Evolutionary conservation across 2,329 filamentous ascomycete species (phyloP), one percentile per base, ranked within the genome.

Genomic region (Ilyonectria mors-panacis): DNA sequence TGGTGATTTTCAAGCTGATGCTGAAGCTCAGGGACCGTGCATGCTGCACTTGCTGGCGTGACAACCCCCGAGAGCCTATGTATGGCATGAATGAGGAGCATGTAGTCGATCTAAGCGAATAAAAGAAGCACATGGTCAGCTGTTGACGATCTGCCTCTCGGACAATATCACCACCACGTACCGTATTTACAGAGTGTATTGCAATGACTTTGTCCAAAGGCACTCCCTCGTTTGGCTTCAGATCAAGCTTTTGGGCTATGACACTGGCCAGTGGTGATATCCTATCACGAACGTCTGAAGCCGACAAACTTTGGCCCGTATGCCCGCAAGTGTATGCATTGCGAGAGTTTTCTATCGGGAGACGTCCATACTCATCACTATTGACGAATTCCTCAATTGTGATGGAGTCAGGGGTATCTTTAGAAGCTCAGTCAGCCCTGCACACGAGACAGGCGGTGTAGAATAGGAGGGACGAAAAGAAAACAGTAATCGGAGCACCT

Each of bases 261-360:
- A 88, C 91, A 55, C 91, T 87, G 17, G 93, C 87, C 9, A 44
- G 13, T 6, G n/a, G 39, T 19, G 39, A 44, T 17, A 96, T 85
- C 56, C 83, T 84, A 44, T 94, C 91, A 5, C 92, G 87, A 6
- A 94, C 86, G 69, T 95, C 88, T 26, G 84, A 72, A 7, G 87
- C 84, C 1, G 88, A 88, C 78, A 91, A 92, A 2, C 89, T 87
- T 77, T 86, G 88, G 50, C 93, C 93, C 0, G 89, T 90, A 21
- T 95, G 71, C 23, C 92, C 94, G 73, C 93, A 95, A 19, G 91
- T 94, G 80, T 92, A 97, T 0, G 93, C 92, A 63, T 91, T 87
- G 51, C 84, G 85, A 9, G 93, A 91, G 66, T 88, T 82, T n/a
- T 86, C 84, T 6, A 93, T 81, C 2, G 92, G 85, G 58, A 83